A percentile compares a stretch with the other conserved stretches of the same genome.
Evolutionary conservation across 768 basidiomycete genomes (phyloP).

Genomic region (Zangia roseola): DNA sequence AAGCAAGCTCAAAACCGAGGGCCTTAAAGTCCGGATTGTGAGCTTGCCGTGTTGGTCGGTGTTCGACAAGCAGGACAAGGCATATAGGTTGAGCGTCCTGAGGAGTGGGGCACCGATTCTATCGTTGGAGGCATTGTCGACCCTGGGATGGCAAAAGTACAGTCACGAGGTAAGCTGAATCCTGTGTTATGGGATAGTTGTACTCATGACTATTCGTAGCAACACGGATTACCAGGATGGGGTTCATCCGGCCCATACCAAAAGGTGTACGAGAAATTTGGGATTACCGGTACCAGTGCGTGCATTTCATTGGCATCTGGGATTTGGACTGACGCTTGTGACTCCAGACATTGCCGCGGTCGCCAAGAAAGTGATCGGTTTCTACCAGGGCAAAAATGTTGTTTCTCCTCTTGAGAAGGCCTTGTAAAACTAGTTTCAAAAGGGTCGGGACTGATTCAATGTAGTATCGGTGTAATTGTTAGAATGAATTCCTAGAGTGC

Average conservation of each 20-base stretch:
- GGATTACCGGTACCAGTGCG: conserved; percentile 73
- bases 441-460: conserved; percentile 2
- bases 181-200: background rate
- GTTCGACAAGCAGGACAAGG: conserved; percentile 77
- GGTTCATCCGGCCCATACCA: conserved; percentile 89
- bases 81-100: conserved; percentile 81
- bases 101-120: conserved; percentile 88
- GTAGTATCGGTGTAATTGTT: conserved; percentile 14
- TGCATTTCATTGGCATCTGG: conserved; percentile 14
- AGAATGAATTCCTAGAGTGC: conserved; percentile 7
- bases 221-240: conserved; percentile 74
- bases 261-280: conserved; percentile 90
- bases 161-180: conserved; percentile 65
- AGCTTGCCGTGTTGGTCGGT: conserved; percentile 89
- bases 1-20: conserved; percentile 70
- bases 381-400: conserved; percentile 76
- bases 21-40: conserved; percentile 79
- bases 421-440: conserved; percentile 34
- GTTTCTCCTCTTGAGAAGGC: conserved; percentile 79
- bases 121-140: conserved; percentile 82
- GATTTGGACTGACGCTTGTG: conserved; percentile 7
- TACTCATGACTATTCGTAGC: conserved; percentile 35
- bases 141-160: conserved; percentile 86
- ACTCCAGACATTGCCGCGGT: conserved; percentile 68
- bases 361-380: conserved; percentile 82